Percentiles rank a stretch among this genome's conserved stretches.
These are phyloP conservation scores for Scopulariopsis brevicaulis DNA, from an alignment of 2,329 filamentous ascomycete species.

Conservation along the genomic window DNA sequence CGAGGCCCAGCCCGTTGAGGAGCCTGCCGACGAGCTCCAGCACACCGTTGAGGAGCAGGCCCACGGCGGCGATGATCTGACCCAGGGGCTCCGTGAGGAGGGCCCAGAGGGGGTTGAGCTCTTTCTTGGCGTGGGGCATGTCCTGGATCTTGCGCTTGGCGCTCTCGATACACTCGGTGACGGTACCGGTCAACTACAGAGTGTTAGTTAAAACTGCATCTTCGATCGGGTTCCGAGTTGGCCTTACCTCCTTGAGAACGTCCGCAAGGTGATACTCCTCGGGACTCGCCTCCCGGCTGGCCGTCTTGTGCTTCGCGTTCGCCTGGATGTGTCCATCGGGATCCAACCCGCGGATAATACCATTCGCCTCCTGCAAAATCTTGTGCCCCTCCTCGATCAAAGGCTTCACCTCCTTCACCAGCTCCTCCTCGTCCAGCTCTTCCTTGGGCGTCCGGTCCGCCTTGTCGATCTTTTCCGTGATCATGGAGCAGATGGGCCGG, in stretches of 20 bases:
- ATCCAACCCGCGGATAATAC: constrained; percentile 75
- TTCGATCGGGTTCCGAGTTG: not conserved
- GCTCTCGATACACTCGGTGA: constrained; percentile 74
- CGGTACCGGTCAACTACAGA: constrained; percentile 62
- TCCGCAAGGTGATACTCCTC: constrained; percentile 81
- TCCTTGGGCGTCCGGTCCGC: constrained; percentile 75
- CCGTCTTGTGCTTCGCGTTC: constrained; percentile 72
- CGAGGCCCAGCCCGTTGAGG: constrained; percentile 70
- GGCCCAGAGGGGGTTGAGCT: constrained; percentile 82
- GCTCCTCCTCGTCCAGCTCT: constrained; percentile 79
- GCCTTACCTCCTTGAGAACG: constrained; percentile 58
- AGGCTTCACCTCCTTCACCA: constrained; percentile 78
- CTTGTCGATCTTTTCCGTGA: constrained; percentile 70
- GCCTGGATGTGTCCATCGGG: constrained; percentile 78
- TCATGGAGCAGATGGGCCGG: constrained; percentile 76
- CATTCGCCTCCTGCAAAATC: constrained; percentile 79
- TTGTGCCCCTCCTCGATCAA: constrained; percentile 77
- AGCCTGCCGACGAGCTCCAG: constrained; percentile 74
- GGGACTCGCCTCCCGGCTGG: constrained; percentile 62
- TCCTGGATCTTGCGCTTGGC: constrained; percentile 81
- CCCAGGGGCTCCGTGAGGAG: constrained; percentile 75
- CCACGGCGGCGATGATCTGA: constrained; percentile 87
- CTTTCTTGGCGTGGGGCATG: constrained; percentile 92
- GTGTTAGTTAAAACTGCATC: not conserved
- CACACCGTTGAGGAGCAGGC: constrained; percentile 71